These are phyloP conservation scores for Rubia occidens DNA, from an alignment of 305 asterid species.

Conservation along the genomic window DNA sequence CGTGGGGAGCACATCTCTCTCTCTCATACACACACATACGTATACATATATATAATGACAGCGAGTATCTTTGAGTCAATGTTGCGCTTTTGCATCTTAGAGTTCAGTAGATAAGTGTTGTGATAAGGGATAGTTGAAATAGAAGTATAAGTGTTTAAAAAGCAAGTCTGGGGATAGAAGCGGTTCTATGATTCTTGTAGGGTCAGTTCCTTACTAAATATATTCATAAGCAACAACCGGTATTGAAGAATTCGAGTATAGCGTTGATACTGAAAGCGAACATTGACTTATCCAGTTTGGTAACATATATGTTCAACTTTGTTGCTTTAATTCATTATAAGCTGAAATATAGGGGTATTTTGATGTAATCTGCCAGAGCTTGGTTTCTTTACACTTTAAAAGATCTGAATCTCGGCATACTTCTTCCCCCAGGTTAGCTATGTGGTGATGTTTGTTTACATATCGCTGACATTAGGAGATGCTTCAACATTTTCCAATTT, in stretches of 20 bases:
- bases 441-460: constrained; percentile 98
- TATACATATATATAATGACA: too few species aligned
- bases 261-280: background rate
- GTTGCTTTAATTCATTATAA: background rate
- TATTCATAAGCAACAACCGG: background rate
- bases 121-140: background rate
- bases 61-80: background rate
- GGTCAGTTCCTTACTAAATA: background rate
- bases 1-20: background rate
- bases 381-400: background rate
- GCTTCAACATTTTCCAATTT: constrained; percentile 61
- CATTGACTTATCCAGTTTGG: background rate
- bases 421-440: constrained; percentile 74
- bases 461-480: constrained; percentile 92
- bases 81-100: background rate
- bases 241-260: background rate
- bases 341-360: background rate
- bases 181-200: background rate
- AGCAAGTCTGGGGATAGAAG: background rate
- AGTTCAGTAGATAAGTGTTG: background rate
- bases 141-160: background rate
- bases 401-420: background rate
- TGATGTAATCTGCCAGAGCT: background rate
- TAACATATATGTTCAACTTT: background rate
- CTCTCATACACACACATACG: too few species aligned